Evolutionary conservation across 2,329 filamentous ascomycete species (phyloP), one percentile per base, ranked within the genome.

Genomic region (Neophaeococcomyces mojaviensis): DNA sequence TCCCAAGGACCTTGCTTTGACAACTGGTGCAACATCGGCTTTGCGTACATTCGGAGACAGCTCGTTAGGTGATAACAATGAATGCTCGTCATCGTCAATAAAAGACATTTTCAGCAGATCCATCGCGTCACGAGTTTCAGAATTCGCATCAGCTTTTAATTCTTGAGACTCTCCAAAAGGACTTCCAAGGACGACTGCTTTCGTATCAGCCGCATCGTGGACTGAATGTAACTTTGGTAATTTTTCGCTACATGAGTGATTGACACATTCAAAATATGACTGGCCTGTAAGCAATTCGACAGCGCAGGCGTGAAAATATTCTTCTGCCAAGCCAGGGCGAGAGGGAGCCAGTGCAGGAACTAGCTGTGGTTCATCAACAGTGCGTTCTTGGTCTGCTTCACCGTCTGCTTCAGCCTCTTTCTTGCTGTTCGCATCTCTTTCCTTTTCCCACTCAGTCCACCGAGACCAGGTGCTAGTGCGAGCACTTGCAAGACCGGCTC

Each of bases 241-340:
- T 46, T 26, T 51, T 10, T 53, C 51, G 2, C 60, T 58, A 43
- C 67, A 70, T 15, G 64, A 55, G 51, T 71, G 69, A 39, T 68
- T 66, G 12, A 62, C 44, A 41, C 68, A 70, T 48, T 70, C 64
- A 39, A 70, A 70, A 49, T 65, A 71, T 0, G 65, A 63, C 6
- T 55, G 59, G 15, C 60, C 58, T 39, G 61, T 68, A 43, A 68
- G 61, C n/a, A 67, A 51, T 36, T 71, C 68, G 49, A 70, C 63
- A 1, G 67, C 64, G 50, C 67, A 68, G 3, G 68, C 69, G 54
- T 70, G 68, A 44, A 52, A 59, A 31, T 59, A 58, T 45, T 59
- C 57, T 26, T 48, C 53, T 18, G 58, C 54, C 31, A 56, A 51
- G 5, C 58, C 55, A 15, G 44, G 46, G 7, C 39, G 42, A 19